Percentiles rank a stretch among this genome's conserved stretches.
phyloP scores from a whole-genome alignment of 2,329 filamentous ascomycete genomes.

The Aspergillus sp. region DNA sequence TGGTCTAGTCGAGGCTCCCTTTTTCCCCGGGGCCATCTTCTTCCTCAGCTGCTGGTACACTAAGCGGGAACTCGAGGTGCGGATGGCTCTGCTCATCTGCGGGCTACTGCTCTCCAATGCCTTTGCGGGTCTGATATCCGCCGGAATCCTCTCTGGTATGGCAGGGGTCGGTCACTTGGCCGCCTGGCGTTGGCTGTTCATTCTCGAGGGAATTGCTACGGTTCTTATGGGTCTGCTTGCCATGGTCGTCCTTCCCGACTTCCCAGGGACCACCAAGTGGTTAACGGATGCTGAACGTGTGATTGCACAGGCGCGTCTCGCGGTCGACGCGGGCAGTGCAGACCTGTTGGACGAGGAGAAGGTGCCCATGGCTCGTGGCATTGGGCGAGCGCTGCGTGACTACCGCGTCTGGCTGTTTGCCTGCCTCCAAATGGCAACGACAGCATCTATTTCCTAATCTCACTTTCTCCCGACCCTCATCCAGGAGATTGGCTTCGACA shows the following conservation, averaged over 20 bases:
- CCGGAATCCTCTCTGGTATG: background rate
- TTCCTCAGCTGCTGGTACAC: constrained; percentile 6
- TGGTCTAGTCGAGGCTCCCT: constrained; percentile 1
- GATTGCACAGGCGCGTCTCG: background rate
- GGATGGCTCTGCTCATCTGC: constrained; percentile 2
- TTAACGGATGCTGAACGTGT: background rate
- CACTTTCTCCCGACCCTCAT: no score
- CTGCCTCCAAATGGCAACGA: no score
- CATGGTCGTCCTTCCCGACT: background rate
- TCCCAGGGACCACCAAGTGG: background rate
- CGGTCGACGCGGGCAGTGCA: background rate
- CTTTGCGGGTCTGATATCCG: background rate
- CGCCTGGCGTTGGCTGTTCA: constrained; percentile 3
- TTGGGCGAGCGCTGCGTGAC: no score
- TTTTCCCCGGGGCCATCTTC: constrained; percentile 4
- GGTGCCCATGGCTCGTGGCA: no score
- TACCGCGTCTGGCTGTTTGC: no score
- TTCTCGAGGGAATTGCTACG: background rate
- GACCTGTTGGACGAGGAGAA: no score
- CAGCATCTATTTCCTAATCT: no score
- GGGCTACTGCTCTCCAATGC: constrained; percentile 1
- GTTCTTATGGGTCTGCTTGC: background rate
- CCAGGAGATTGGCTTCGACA: no score
- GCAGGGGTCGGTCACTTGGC: background rate
- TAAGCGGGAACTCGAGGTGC: constrained; percentile 1